Evolutionary conservation across 257 asterid species (phyloP), one percentile per base, ranked within the genome.

Genomic region (Gentiana macrophylla): DNA sequence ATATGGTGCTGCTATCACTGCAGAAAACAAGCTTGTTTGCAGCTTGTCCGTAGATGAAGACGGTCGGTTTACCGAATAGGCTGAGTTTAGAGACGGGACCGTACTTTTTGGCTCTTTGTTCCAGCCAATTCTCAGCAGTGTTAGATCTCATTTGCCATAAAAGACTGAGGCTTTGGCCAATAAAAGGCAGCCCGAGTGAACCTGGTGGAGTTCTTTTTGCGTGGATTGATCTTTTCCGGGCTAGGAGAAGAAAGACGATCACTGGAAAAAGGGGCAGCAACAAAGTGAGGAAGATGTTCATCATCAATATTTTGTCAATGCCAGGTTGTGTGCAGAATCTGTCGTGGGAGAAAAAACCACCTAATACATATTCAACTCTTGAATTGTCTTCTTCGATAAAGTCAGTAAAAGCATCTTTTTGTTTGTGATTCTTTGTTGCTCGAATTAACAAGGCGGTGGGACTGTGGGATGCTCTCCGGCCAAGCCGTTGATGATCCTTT

Each of bases 51-150:
- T 74, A 34, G 32, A 84, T 78, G 37, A 87, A 82, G 10, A 81
- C 92, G 1, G 89, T 72, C 2, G 85, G 89, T 45, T 73, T 77
- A 4, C 94, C 96, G 37, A 84, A 87, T 9, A 87, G 92, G 56
- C 80, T 84, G 52, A 84, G 62, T 66, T 84, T 84, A 2, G 92
- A 84, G 4, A 87, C 64, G 0, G 81, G 68, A 5, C 94, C 94
- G 13, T 84, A 81, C 62, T 32, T 71, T 62, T 58, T 66, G 1
- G 76, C 81, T 74, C 86, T 69, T 13, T 73, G 74, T 5, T 74
- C 55, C 0, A 84, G 59, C 94, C 92, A 84, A 67, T 68, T 67
- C 8, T 84, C 86, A 1, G 87, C 92, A 3, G 81, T 78, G 77
- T 87, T 84, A 37, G 82, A 71, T 55, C 78, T 80, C 94, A 80